Conservation (phyloP, 139 green algal genomes). For the Closterium sp. region DNA sequence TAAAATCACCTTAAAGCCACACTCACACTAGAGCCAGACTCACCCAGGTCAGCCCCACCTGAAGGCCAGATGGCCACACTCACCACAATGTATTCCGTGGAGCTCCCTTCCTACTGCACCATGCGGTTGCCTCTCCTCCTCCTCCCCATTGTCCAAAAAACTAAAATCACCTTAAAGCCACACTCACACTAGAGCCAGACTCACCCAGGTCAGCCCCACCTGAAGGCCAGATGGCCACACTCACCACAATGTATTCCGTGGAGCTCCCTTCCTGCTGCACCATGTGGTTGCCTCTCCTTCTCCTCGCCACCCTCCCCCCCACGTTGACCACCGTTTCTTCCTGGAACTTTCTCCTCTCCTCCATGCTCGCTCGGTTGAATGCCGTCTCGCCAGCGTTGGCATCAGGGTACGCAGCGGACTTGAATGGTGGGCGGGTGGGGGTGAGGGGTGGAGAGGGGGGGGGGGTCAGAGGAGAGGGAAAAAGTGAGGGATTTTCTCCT, state of each 20-base stretch:
- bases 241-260: constrained; percentile 73
- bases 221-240: too few species aligned
- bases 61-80: too few species aligned
- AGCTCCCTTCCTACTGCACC: not conserved
- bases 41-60: too few species aligned
- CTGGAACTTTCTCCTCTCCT: constrained; percentile 85
- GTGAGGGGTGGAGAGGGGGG: too few species aligned
- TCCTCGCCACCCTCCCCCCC: constrained; percentile 53
- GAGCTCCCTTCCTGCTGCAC: constrained; percentile 20
- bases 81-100: constrained; percentile 54
- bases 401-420: too few species aligned
- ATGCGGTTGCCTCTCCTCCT: not conserved
- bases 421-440: too few species aligned
- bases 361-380: constrained; percentile 72
- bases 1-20: constrained; percentile 48
- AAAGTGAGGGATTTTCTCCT: constrained; percentile 75
- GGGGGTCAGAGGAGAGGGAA: too few species aligned
- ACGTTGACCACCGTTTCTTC: constrained; percentile 92
- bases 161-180: constrained; percentile 52
- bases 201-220: too few species aligned
- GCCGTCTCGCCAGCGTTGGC: not conserved
- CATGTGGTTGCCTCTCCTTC: not conserved
- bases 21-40: too few species aligned
- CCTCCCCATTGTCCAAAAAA: constrained; percentile 41
- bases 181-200: too few species aligned